Evolutionary conservation across 176 grass and related monocot genomes (phyloP), one percentile per base, ranked within the genome.

Genomic region (Aegilops umbellulata): DNA sequence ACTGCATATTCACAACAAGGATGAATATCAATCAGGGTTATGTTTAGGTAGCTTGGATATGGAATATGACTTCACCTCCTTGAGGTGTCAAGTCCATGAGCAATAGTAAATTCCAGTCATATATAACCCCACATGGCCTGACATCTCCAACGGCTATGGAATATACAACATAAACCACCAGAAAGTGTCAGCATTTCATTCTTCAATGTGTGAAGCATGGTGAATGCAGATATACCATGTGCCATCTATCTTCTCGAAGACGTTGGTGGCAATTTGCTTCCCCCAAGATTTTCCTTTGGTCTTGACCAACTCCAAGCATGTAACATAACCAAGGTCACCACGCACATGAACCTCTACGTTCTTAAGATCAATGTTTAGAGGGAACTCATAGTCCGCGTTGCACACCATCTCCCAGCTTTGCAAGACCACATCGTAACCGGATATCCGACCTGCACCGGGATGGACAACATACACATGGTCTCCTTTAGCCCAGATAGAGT

Each of bases 261-360:
- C 82, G 32, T 95, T 98, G 25, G 96, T 98, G 3, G 96, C 90
- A 0, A 92, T 80, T 89, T 98, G 96, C 60, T 93, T 95, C 27
- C 93, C 96, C 96, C 96, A 98, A 57, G 91, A 87, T 76, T 83
- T 94, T 79, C 96, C 93, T 89, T 89, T 92, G 16, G 88, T 88
- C 78, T 98, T 98, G 13, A 98, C 82, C 19, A 98, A 71, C 87
- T 98, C 96, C 93, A 98, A 88, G 49, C 96, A 98, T 65, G 86
- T 94, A 19, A 98, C 86, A 75, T 94, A 98, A 76, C 93, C 93
- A 27, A 94, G 74, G 89, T 79, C 68, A 7, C 89, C 91, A 39
- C 65, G 65, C 77, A 95, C 87, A 87, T 91, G 82, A 80, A 87
- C 87, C 73, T 89, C 89, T 35, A 93, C 60, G 29, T 95, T 95